A percentile compares a stretch with the other conserved stretches of the same genome.
Evolutionary conservation across 805 yeast species (phyloP).

Genomic region (Yamadazyma akitaensis): DNA sequence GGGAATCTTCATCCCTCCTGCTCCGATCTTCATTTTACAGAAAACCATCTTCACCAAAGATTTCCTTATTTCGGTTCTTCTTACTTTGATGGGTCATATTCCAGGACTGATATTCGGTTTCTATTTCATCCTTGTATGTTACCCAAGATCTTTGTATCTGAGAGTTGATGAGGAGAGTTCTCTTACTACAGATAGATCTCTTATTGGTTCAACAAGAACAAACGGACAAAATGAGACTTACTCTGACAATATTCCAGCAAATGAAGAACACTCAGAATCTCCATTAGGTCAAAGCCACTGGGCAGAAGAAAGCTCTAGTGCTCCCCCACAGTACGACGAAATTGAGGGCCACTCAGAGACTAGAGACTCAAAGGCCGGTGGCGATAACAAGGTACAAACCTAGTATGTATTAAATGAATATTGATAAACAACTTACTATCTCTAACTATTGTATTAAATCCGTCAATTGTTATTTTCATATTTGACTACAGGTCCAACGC

Average conservation of each 20-base stretch:
- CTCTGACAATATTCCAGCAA: constrained; percentile 1
- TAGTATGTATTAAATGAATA: constrained; percentile 1
- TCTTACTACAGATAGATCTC: not conserved
- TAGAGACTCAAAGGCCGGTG: constrained; percentile 7
- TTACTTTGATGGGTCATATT: constrained; percentile 31
- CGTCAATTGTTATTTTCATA: not conserved
- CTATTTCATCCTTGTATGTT: constrained; percentile 24
- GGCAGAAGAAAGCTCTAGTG: constrained; percentile 8
- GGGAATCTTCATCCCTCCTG: constrained; percentile 37
- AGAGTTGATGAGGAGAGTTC: constrained; percentile 20
- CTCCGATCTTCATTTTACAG: constrained; percentile 32
- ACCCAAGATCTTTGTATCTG: constrained; percentile 15
- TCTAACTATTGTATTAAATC: not conserved
- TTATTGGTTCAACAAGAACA: not conserved
- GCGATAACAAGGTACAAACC: constrained; percentile 32
- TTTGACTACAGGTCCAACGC: constrained; percentile 13
- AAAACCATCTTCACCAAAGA: constrained; percentile 32
- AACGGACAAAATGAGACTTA: not conserved
- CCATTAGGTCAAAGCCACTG: not conserved
- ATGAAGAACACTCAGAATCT: not conserved
- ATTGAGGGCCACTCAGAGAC: not conserved
- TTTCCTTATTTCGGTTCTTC: constrained; percentile 27
- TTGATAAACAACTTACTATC: not conserved
- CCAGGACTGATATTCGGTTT: constrained; percentile 34
- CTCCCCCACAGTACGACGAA: constrained; percentile 14